Base-by-base conservation (phyloP, 495 filamentous ascomycete species). In the Tuber umbilicatum region DNA sequence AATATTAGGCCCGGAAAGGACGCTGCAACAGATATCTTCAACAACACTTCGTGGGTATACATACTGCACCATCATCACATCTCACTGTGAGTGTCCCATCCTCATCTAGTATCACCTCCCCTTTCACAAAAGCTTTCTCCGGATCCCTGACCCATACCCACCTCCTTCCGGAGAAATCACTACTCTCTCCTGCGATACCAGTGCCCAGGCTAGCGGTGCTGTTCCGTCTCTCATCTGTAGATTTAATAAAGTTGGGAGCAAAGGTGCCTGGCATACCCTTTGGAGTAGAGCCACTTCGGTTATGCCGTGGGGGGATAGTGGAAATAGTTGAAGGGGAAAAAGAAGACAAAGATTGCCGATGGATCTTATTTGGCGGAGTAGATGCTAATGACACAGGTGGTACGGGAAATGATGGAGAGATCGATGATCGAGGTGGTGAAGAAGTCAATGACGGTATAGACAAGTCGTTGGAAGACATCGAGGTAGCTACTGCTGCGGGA, bases 141-240 rank as follows among this genome's bases (percentile, higher is more conserved):
- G 92, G 86, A 84, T 99, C 93, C 83, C 90, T 90, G 79, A 98
- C 85, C 96, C 96, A 99, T 73, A 99, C 94, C 87, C 97, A 98
- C 86, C 95, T 89, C 83, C 94, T 97, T n/a, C 96, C 96, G 0
- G 95, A 98, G 83, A 99, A 97, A 86, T 98, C 96, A 43, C 80
- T 79, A 50, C 74, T 81, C 47, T 81, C 80, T 14, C 80, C 80
- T 1, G 79, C 80, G 74, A 81, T 81, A 23, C 79, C 80, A 38
- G 70, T 43, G 5, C 79, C 79, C 39, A 74, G 43, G 12, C 67
- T 73, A n/a, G 79, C 41, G 21, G 74, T 23, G 16, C 79, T 79
- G 27, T 75, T 77, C 27, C 88, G 87, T 73, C 89, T 86, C 79
- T 91, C 83, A 72, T 92, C 91, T 75, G 94, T 92, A 2, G 89